Base-by-base conservation (phyloP, 768 basidiomycete genomes). In the Rhizopogon vesiculosus region DNA sequence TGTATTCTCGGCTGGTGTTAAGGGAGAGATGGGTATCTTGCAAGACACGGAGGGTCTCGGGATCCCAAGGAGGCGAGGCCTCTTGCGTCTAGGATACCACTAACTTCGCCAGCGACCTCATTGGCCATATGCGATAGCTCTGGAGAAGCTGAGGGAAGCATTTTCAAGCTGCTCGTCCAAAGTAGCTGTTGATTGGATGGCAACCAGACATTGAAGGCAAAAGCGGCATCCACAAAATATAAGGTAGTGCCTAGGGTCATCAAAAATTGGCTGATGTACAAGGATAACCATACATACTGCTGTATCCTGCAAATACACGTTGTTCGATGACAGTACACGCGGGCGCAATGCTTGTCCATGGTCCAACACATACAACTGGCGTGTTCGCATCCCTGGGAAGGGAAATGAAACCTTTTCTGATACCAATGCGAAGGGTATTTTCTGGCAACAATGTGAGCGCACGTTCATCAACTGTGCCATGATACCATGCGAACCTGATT, bases 261-360 rank as follows among this genome's bases (percentile, higher is more conserved):
- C 22, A 22, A 33, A 9, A 33, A 33, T 33, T 9, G 31, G 31
- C 31, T 33, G 9, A 33, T 7, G 31, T 3, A 33, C 31, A 9
- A 33, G 31, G 31, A 33, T 9, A 33, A 5, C 31, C 9, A 33
- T 33, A 33, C 31, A 33, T 33, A 33, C 31, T 33, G 42, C 71
- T 64, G 1, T 82, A 78, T 2, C 83, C 86, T 12, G 66, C 68
- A 13, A 78, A 66, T 9, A 88, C 69, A 1, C 95, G 82, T 59
- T 93, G 84, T 67, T 97, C 85, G 41, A 95, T 80, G 42, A 96
- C 77, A 0, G 93, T 83, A 48, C 93, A 77, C 83, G 96, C 89
- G 0, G 96, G 95, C 0, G 94, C 95, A 6, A 98, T 74, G 12
- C 96, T 96, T 0, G 95, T 98, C 0, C 96, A 96, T 12, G 96